Evolutionary conservation across 2,329 filamentous ascomycete species (phyloP).

Genomic region (Rutstroemia sydowiana): DNA sequence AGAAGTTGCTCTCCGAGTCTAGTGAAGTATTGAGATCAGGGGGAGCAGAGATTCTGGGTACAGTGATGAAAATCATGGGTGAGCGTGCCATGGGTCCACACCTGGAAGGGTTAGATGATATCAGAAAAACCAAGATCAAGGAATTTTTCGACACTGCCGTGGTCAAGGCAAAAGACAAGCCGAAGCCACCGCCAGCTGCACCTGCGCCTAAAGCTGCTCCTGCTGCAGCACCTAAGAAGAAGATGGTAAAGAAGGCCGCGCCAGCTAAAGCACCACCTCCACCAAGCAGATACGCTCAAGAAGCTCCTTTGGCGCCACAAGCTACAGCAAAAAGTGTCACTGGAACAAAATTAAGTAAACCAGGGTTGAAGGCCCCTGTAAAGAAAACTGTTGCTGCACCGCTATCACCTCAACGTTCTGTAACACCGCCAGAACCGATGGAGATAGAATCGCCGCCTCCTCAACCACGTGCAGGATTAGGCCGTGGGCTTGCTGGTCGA

Average conservation of each 20-base stretch:
- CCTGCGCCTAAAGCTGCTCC: constrained; percentile 46
- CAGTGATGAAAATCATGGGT: constrained; percentile 97
- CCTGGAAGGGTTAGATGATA: constrained; percentile 88
- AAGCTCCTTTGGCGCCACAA: constrained; percentile 50
- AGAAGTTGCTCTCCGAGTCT: constrained; percentile 85
- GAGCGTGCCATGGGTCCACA: constrained; percentile 92
- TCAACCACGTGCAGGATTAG: constrained; percentile 29
- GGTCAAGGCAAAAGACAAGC: constrained; percentile 86
- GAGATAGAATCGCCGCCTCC: constrained; percentile 31
- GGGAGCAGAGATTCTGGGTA: constrained; percentile 86
- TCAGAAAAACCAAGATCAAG: constrained; percentile 90
- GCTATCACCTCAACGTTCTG: constrained; percentile 43
- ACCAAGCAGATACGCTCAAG: constrained; percentile 37
- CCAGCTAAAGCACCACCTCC: constrained; percentile 42
- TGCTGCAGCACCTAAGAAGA: constrained; percentile 39
- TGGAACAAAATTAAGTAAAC: constrained; percentile 48
- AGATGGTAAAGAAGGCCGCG: constrained; percentile 32
- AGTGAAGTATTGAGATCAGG: constrained; percentile 79
- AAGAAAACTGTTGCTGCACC: constrained; percentile 46
- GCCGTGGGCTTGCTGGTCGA: constrained; percentile 71
- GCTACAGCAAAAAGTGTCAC: constrained; percentile 45
- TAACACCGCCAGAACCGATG: constrained; percentile 40
- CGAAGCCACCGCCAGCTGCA: constrained; percentile 69
- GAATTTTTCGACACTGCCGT: constrained; percentile 79
- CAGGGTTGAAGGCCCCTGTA: constrained; percentile 49